Conservation (phyloP, 2,329 filamentous ascomycete genomes). For the Didymosphaeria variabile region DNA sequence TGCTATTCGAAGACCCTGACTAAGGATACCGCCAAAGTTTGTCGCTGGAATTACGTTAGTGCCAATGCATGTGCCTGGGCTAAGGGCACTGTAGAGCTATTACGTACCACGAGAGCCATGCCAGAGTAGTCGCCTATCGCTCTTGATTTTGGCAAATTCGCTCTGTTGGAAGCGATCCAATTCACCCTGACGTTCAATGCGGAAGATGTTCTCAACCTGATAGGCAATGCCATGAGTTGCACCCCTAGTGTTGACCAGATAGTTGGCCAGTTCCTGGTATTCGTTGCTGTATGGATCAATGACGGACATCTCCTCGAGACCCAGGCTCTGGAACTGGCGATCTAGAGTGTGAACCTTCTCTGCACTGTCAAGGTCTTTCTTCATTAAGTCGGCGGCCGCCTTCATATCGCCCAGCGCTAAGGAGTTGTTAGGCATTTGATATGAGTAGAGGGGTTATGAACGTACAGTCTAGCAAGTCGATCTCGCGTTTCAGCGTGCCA, state of each 20-base stretch:
- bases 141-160: slow-evolving; percentile 61
- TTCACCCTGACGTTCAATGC: slow-evolving; percentile 80
- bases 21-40: slow-evolving; percentile 88
- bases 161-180: slow-evolving; percentile 71
- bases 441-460: no score
- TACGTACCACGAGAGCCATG: slow-evolving; percentile 72
- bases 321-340: slow-evolving; percentile 74
- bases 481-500: slow-evolving; percentile 73
- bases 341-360: slow-evolving; percentile 71
- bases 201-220: slow-evolving; percentile 78
- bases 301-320: slow-evolving; percentile 78
- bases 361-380: slow-evolving; percentile 61
- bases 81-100: neutral
- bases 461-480: slow-evolving; percentile 77
- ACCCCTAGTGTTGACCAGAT: slow-evolving; percentile 73
- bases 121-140: slow-evolving; percentile 82
- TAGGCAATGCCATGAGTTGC: slow-evolving; percentile 70
- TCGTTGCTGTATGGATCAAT: slow-evolving; percentile 68
- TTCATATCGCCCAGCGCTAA: slow-evolving; percentile 78
- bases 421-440: no score
- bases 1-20: slow-evolving; percentile 88
- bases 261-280: slow-evolving; percentile 70
- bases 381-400: slow-evolving; percentile 80
- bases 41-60: slow-evolving; percentile 58
- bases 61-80: neutral